Evolutionary conservation across 164 flowering plant species (phyloP), one percentile per base, ranked within the genome.

Genomic region (Kalanchoe fedtschenkoi): DNA sequence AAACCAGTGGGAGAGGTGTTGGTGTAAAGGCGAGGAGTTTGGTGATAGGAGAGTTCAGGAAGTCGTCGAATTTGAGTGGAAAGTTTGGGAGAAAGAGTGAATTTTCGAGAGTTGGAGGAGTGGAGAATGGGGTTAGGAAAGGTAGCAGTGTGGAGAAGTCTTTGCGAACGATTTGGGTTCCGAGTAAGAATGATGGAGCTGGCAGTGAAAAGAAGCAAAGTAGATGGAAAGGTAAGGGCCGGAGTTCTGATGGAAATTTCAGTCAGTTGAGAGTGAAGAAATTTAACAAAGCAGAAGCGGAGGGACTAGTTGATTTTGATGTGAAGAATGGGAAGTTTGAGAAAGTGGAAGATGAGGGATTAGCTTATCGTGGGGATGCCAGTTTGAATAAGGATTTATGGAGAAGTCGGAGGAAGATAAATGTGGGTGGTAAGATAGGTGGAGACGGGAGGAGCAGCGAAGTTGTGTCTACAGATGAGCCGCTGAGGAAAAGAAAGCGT

Each of bases 401-500:
- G 66, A 65, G 35, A 33, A 11, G 29, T 34, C 47, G 21, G 60
- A 33, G 63, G 67, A 38, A 37, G 29, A 77, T 47, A 67, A 32
- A n/a, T 55, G 69, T 61, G 15, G 55, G 21, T 79, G 68, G 71
- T 81, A 66, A 68, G 72, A 35, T 22, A 24, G 60, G 39, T 43
- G 62, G 28, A 41, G 55, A 65, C 16, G 78, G 71, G 61, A 81
- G 71, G 58, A 43, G 34, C 22, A 68, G 64, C 34, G 77, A 75
- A 55, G 66, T 71, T 39, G 76, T 62, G n/a, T 34, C 15, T 16
- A 64, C 21, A 33, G 83, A 74, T 53, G 75, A 62, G 17, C 60
- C 32, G 59, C 82, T 71, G 19, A 88, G 64, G 78, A 87, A 70
- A 73, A 81, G 35, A 53, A 87, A 84, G 75, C 74, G 73, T 21